Percentiles rank a stretch among this genome's conserved stretches.
Evolutionary conservation across 1,284 basidiomycete genomes (phyloP).

Genomic region (Apiotrichum mycotoxinovorans): DNA sequence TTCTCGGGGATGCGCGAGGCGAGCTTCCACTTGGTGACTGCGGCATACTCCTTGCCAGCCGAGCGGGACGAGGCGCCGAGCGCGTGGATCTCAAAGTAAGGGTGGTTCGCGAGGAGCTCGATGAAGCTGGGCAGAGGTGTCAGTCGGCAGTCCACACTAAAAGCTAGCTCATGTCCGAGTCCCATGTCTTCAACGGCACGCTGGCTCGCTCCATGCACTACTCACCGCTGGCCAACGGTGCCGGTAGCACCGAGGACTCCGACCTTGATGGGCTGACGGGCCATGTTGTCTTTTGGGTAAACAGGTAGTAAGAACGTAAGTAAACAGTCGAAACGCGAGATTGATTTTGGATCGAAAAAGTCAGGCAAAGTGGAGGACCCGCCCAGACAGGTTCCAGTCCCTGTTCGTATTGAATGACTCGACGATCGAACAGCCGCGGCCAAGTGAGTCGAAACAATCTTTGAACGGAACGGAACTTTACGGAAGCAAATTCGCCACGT

Average conservation of each 20-base stretch:
- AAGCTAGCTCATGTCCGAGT: too few species aligned
- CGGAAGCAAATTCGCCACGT: too few species aligned
- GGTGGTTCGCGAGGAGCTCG: slow-evolving; percentile 78
- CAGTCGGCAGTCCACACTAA: not conserved
- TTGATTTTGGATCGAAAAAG: not conserved
- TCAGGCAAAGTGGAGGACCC: too few species aligned
- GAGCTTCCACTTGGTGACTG: slow-evolving; percentile 90
- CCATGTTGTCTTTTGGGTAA: slow-evolving; percentile 15
- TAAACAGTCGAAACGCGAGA: not conserved
- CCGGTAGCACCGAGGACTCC: slow-evolving; percentile 95
- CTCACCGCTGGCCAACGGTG: slow-evolving; percentile 79
- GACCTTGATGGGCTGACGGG: slow-evolving; percentile 62
- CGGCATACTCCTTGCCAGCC: slow-evolving; percentile 76
- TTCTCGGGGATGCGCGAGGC: slow-evolving; percentile 66
- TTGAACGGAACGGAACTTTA: too few species aligned
- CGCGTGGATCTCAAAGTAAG: slow-evolving; percentile 82
- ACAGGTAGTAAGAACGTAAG: too few species aligned
- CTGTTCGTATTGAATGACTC: too few species aligned
- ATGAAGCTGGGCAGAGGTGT: slow-evolving; percentile 63
- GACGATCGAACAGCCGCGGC: too few species aligned
- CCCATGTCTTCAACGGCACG: too few species aligned
- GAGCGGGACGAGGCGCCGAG: slow-evolving; percentile 88
- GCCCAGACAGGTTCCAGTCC: too few species aligned
- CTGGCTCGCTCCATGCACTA: not conserved
- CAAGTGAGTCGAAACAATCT: too few species aligned